Conservation (phyloP, 306 rosid genomes). For the Vigna angularis region DNA sequence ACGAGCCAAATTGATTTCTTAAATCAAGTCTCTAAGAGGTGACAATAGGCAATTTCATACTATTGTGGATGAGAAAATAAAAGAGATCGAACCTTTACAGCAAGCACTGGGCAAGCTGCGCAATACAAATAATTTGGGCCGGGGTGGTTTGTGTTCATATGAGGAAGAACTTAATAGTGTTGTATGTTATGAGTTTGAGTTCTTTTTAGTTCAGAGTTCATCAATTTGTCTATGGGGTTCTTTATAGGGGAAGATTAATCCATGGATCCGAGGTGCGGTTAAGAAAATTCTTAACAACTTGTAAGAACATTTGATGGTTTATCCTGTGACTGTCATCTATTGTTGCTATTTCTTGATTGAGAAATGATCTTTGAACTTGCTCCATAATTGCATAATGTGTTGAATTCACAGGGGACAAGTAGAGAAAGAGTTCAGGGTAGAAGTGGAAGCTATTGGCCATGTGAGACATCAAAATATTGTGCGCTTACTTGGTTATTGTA, state of each 20-base stretch:
- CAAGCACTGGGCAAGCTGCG: constrained; percentile 96
- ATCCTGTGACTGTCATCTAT: neutral
- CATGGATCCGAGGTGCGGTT: constrained; percentile 97
- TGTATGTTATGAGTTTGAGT: constrained; percentile 54
- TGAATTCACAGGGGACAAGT: constrained; percentile 84
- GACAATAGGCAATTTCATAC: constrained; percentile 70
- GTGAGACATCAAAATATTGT: constrained; percentile 95
- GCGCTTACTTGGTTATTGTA: constrained; percentile 86
- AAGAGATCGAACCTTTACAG: constrained; percentile 86
- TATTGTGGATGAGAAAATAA: constrained; percentile 76
- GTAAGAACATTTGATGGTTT: constrained; percentile 59
- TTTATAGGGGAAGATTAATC: constrained; percentile 80
- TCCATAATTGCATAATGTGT: constrained; percentile 22
- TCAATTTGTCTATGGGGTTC: constrained; percentile 63
- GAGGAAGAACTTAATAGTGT: constrained; percentile 84
- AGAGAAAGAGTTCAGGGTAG: constrained; percentile 94
- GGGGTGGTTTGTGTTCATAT: constrained; percentile 81
- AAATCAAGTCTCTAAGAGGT: constrained; percentile 76
- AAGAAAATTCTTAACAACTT: constrained; percentile 88
- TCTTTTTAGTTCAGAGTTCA: constrained; percentile 34
- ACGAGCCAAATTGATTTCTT: constrained; percentile 73
- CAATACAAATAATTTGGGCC: constrained; percentile 64
- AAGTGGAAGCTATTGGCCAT: constrained; percentile 98
- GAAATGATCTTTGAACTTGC: constrained; percentile 1
- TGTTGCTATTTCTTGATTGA: constrained; percentile 27